Conservation (phyloP, 2,329 filamentous ascomycete species). For the Epichloe hybrida region DNA sequence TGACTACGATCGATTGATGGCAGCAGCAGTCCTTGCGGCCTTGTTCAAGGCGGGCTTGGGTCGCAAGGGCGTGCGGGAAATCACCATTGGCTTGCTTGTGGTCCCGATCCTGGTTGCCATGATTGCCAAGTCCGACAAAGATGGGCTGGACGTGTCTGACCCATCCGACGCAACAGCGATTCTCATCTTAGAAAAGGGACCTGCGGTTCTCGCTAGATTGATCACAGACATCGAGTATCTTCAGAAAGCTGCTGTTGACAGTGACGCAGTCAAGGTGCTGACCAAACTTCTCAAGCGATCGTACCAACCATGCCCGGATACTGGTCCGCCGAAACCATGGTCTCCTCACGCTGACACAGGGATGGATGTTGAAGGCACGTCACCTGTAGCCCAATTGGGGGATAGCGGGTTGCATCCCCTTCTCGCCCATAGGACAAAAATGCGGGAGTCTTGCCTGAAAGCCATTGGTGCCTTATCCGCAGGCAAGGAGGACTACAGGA, state of each 20-base stretch:
- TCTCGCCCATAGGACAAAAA: slow-evolving; percentile 56
- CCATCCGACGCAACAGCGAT: slow-evolving; percentile 22
- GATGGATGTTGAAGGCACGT: slow-evolving; percentile 20
- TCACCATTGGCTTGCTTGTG: slow-evolving; percentile 51
- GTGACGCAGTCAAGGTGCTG: slow-evolving; percentile 32
- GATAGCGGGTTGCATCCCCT: slow-evolving; percentile 44
- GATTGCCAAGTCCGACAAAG: slow-evolving; percentile 34
- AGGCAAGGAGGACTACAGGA: slow-evolving; percentile 72
- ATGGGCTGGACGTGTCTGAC: slow-evolving; percentile 25
- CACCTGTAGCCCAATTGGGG: slow-evolving; percentile 38
- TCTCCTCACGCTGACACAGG: slow-evolving; percentile 23
- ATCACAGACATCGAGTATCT: slow-evolving; percentile 66
- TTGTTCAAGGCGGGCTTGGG: slow-evolving; percentile 56
- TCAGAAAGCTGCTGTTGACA: slow-evolving; percentile 70
- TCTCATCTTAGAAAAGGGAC: slow-evolving; percentile 53
- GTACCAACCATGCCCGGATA: slow-evolving; percentile 30
- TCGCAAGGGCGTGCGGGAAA: slow-evolving; percentile 44
- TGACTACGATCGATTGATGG: slow-evolving; percentile 50
- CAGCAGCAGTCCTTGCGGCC: slow-evolving; percentile 53
- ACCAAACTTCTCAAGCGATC: slow-evolving; percentile 36
- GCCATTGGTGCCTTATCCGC: slow-evolving; percentile 72
- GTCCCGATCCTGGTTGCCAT: slow-evolving; percentile 57
- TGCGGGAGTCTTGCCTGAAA: slow-evolving; percentile 63
- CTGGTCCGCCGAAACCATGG: slow-evolving; percentile 22
- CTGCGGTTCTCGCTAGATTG: slow-evolving; percentile 62